Conservation (phyloP, 2,329 filamentous ascomycete genomes). For the Dactylellina leptospora region DNA sequence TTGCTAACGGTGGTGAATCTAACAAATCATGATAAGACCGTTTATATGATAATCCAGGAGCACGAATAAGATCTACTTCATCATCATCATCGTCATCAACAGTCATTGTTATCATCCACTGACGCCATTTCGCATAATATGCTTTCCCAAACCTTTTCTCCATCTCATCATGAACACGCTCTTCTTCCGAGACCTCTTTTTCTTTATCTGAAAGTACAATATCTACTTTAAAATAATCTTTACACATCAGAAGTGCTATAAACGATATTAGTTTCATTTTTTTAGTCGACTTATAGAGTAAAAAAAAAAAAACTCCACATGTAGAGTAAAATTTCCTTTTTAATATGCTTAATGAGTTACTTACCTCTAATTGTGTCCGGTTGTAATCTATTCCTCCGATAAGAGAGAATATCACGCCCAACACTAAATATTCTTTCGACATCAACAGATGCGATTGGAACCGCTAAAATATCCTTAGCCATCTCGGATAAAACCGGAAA, state of each 20-base stretch:
- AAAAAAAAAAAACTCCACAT: not conserved
- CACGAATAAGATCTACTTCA: not conserved
- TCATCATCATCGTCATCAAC: not conserved
- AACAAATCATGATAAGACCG: not conserved
- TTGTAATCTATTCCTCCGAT: too few relatives aligned
- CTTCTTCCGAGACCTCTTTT: too few relatives aligned
- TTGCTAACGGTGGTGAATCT: not conserved
- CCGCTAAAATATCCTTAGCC: not conserved
- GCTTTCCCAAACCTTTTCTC: too few relatives aligned
- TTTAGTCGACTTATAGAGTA: not conserved
- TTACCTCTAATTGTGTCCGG: too few relatives aligned
- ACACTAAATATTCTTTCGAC: not conserved
- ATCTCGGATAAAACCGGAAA: not conserved
- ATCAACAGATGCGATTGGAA: not conserved
- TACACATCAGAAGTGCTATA: too few relatives aligned
- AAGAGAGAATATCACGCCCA: too few relatives aligned
- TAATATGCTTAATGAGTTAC: not conserved
- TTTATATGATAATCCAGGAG: too few relatives aligned
- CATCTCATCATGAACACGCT: too few relatives aligned
- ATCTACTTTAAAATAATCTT: too few relatives aligned
- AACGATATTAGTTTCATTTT: too few relatives aligned
- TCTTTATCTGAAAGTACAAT: too few relatives aligned
- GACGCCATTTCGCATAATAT: too few relatives aligned
- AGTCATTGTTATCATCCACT: not conserved
- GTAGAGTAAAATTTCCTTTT: not conserved